phyloP scores from a whole-genome alignment of 768 basidiomycete genomes.

The Rhizopogon vinicolor region DNA sequence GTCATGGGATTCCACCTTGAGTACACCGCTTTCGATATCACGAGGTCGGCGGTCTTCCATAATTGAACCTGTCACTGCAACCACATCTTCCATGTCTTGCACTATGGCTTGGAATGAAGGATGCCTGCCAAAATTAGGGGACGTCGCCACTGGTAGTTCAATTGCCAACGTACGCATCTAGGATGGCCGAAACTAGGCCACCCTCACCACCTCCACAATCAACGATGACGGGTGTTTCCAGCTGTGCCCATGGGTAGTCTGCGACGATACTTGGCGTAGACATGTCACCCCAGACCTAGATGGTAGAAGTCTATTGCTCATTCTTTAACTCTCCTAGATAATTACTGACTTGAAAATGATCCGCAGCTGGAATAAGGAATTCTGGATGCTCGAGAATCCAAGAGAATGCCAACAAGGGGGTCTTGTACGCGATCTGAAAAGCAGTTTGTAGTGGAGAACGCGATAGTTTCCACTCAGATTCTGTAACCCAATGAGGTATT shows the following conservation, averaged over 20 bases:
- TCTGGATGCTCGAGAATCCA: background rate
- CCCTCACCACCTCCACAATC: slow-evolving; percentile 39
- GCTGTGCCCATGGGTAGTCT: slow-evolving; percentile 35
- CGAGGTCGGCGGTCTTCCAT: slow-evolving; percentile 28
- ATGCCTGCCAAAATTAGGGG: background rate
- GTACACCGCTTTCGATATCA: slow-evolving; percentile 25
- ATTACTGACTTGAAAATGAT: background rate
- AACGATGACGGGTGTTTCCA: slow-evolving; percentile 32
- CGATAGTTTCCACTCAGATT: slow-evolving; percentile 14
- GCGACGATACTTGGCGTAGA: slow-evolving; percentile 31
- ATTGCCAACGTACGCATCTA: slow-evolving; percentile 24
- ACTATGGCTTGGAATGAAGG: slow-evolving; percentile 26
- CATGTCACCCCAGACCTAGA: background rate
- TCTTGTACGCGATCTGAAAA: slow-evolving; percentile 34
- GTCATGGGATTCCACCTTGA: slow-evolving; percentile 35
- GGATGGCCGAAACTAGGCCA: slow-evolving; percentile 33
- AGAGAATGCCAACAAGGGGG: slow-evolving; percentile 31
- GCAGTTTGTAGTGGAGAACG: slow-evolving; percentile 20
- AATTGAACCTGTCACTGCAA: background rate
- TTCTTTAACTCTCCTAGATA: background rate
- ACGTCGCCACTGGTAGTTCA: background rate
- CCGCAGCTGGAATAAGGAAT: background rate
- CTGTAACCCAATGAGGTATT: slow-evolving; percentile 6
- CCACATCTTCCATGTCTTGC: slow-evolving; percentile 30
- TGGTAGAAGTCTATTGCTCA: background rate